phyloP scores from a whole-genome alignment of 2,329 filamentous ascomycete species.

The Beauveria scarabaeidicola region DNA sequence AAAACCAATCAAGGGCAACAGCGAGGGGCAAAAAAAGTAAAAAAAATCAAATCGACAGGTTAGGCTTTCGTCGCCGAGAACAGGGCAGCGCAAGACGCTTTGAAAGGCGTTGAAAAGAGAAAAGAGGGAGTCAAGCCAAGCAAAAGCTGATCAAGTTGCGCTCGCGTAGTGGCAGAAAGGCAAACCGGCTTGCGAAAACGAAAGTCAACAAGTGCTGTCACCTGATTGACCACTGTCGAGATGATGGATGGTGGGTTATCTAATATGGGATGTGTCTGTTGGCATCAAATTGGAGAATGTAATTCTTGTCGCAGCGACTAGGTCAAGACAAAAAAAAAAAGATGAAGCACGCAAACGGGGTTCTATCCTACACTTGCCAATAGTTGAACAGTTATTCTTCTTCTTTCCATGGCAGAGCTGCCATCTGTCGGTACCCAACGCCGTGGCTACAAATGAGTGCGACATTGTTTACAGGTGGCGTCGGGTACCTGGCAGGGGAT shows the following conservation, averaged over 20 bases:
- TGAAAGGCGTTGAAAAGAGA: not conserved
- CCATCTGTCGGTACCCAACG: not conserved
- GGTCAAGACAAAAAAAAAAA: not conserved
- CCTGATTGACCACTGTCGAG: conserved; percentile 1
- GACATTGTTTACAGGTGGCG: conserved; percentile 4
- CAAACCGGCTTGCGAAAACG: not conserved
- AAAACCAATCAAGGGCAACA: not conserved
- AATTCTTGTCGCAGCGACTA: not conserved
- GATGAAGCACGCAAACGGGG: not conserved
- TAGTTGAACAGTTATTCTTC: no score
- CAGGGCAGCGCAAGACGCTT: not conserved
- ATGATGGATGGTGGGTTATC: not conserved
- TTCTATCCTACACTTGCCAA: not conserved
- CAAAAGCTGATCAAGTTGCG: not conserved
- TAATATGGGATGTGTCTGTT: not conserved
- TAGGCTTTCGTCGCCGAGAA: not conserved
- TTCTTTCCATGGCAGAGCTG: not conserved
- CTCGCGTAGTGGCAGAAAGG: not conserved
- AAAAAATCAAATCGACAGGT: not conserved
- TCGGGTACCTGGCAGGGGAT: conserved; percentile 1
- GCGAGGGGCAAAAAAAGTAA: not conserved
- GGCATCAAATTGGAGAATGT: not conserved
- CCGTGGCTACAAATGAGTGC: not conserved
- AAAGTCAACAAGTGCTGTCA: conserved; percentile 11
- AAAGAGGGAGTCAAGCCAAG: not conserved